A percentile compares a stretch with the other conserved stretches of the same genome.
phyloP scores from a whole-genome alignment of 2,329 filamentous ascomycete genomes.

The Talaromyces rugulosus region DNA sequence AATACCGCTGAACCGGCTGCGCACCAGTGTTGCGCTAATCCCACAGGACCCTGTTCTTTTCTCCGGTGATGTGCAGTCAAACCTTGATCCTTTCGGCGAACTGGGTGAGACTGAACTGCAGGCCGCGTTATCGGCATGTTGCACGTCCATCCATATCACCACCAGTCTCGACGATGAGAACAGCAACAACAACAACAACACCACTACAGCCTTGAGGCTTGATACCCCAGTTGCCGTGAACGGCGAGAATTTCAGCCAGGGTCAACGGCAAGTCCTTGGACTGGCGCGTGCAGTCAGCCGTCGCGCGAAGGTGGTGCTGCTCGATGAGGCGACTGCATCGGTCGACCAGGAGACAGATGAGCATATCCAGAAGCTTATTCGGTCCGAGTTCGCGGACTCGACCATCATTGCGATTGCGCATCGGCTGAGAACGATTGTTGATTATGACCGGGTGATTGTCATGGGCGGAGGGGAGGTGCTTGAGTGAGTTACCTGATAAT shows the following conservation, averaged over 20 bases:
- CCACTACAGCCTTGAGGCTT: conserved; percentile 33
- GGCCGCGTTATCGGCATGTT: conserved; percentile 23
- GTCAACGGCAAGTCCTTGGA: conserved; percentile 60
- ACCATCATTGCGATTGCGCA: conserved; percentile 67
- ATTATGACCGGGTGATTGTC: conserved; percentile 57
- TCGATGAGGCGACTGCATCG: conserved; percentile 62
- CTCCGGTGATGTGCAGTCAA: conserved; percentile 54
- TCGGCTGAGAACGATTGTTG: conserved; percentile 59
- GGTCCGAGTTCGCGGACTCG: conserved; percentile 48
- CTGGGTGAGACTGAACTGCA: conserved; percentile 47
- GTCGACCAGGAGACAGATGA: conserved; percentile 58
- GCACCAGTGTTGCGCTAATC: conserved; percentile 55
- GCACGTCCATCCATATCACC: conserved; percentile 8
- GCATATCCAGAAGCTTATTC: conserved; percentile 55
- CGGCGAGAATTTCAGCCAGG: conserved; percentile 45
- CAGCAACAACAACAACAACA: conserved; percentile 17
- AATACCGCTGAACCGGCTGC: conserved; percentile 48
- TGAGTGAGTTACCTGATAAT: conserved; percentile 38
- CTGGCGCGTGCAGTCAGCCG: conserved; percentile 59
- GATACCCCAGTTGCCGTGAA: conserved; percentile 54
- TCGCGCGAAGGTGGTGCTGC: conserved; percentile 53
- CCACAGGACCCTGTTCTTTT: conserved; percentile 59
- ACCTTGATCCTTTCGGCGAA: conserved; percentile 56
- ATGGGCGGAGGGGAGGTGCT: conserved; percentile 52
- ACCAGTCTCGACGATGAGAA: conserved; percentile 29